Base-by-base conservation (phyloP, 495 filamentous ascomycete genomes). In the Xylaria palmicola region DNA sequence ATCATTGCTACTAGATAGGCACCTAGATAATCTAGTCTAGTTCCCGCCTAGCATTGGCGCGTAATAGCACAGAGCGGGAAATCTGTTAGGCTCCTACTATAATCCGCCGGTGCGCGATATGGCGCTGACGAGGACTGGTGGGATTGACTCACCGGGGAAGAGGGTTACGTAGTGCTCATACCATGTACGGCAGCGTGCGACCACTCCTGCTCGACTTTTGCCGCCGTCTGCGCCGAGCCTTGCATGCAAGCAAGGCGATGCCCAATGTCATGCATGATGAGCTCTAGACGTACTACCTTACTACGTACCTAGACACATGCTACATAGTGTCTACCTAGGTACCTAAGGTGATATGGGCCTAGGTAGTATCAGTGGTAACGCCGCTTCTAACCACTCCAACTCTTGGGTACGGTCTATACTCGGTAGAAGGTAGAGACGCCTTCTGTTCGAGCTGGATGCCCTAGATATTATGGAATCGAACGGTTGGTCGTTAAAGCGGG, bases 171-270 rank as follows among this genome's bases (percentile, higher is more conserved):
- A 32, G 30, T 22, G n/a, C 10, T 59, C 36, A 43, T 60, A 44
- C 36, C 6, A 41, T 30, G 44, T 19, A 15, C 7, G 19, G 10
- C 45, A n/a, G n/a, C n/a, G n/a, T n/a, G n/a, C n/a, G n/a, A n/a
- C n/a, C n/a, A n/a, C n/a, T n/a, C n/a, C n/a, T n/a, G 30, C 45
- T 49, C 22, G 8, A 47, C 9, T 17, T 57, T 56, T 48, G 41
- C 29, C 55, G 55, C 55, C 41, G 27, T 57, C 55, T 36, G 55
- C 55, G 55, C 55, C 55, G 55, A 57, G 19, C 37, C 40, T 47
- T 48, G 55, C 40, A 57, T 57, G 27, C 24, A 13, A 27, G n/a
- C n/a, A n/a, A n/a, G n/a, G n/a, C n/a, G 39, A 32, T 27, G 3
- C 12, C 32, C 27, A 9, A 32, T 44, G 17, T 27, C 45, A 43